Percentiles rank a stretch among this genome's conserved stretches.
phyloP scores from a whole-genome alignment of 2,329 filamentous ascomycete genomes.

The Fusarium protoensiforme region DNA sequence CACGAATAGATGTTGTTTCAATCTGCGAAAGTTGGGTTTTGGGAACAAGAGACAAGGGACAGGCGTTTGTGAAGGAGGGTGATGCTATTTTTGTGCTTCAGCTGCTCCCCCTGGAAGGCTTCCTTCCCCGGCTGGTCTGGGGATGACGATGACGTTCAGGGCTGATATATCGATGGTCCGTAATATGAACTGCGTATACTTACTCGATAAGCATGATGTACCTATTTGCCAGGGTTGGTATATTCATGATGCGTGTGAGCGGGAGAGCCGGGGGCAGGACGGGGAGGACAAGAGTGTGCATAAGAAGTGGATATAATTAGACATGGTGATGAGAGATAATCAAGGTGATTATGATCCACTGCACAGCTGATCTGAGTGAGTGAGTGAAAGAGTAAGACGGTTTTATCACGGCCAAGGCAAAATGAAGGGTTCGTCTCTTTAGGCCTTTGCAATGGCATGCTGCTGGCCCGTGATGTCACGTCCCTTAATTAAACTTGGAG shows the following conservation, averaged over 20 bases:
- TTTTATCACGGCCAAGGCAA: not conserved
- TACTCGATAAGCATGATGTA: constrained; percentile 10
- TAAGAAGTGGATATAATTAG: constrained; percentile 2
- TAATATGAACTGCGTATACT: not conserved
- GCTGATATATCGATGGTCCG: constrained; percentile 11
- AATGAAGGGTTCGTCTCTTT: constrained; percentile 3
- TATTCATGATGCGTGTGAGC: not conserved
- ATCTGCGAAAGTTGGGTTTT: constrained; percentile 1
- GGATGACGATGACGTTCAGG: not conserved
- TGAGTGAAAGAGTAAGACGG: not conserved
- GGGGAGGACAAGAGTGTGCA: constrained; percentile 9
- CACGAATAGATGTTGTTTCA: constrained; percentile 1
- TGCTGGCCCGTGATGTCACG: constrained; percentile 15
- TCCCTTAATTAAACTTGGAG: constrained; percentile 26
- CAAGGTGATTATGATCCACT: not conserved
- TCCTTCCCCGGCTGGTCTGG: constrained; percentile 3
- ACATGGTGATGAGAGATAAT: not conserved
- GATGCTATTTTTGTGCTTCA: not conserved
- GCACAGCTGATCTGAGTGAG: constrained; percentile 1
- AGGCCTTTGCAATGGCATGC: constrained; percentile 5
- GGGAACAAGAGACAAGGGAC: not conserved
- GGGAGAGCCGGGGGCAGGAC: constrained; percentile 17
- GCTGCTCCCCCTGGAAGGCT: not conserved
- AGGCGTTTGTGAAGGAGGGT: constrained; percentile 5
- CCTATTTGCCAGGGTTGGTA: not conserved